Evolutionary conservation across 2,329 filamentous ascomycete genomes (phyloP).

Genomic region (Aspergillus hiratsukae): DNA sequence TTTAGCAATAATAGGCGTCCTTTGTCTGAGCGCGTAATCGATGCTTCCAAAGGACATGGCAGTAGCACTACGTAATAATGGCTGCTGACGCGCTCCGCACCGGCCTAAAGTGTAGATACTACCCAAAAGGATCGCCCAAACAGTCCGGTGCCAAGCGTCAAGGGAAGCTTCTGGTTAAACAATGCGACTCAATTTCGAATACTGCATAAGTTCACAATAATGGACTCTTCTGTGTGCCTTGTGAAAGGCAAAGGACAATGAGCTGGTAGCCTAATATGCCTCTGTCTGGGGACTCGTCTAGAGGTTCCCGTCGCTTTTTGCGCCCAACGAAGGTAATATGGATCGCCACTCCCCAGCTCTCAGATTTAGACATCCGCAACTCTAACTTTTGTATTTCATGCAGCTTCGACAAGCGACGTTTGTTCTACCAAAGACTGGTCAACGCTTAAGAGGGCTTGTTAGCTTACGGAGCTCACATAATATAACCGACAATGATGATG

Average conservation of each 20-base stretch:
- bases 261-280: constrained; percentile 26
- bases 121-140: neutral
- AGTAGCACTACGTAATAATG: neutral
- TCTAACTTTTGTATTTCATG: neutral
- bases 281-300: constrained; percentile 25
- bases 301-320: constrained; percentile 27
- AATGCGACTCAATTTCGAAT: neutral
- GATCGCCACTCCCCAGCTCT: neutral
- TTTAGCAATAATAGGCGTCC: neutral
- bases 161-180: neutral
- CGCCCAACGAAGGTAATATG: constrained; percentile 31
- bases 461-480: constrained; percentile 60
- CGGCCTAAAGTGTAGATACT: neutral
- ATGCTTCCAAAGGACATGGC: neutral
- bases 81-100: neutral
- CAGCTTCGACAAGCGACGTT: constrained; percentile 80
- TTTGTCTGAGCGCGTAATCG: constrained; percentile 1
- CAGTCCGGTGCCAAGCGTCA: neutral
- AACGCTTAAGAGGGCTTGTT: constrained; percentile 75
- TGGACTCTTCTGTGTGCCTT: neutral
- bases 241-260: constrained; percentile 11
- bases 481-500: constrained; percentile 26
- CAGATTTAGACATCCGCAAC: neutral
- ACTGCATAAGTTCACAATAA: neutral
- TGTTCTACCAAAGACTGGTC: constrained; percentile 79